Evolutionary conservation across 257 asterid species (phyloP), one percentile per base, ranked within the genome.

Genomic region (Solanum piurae): DNA sequence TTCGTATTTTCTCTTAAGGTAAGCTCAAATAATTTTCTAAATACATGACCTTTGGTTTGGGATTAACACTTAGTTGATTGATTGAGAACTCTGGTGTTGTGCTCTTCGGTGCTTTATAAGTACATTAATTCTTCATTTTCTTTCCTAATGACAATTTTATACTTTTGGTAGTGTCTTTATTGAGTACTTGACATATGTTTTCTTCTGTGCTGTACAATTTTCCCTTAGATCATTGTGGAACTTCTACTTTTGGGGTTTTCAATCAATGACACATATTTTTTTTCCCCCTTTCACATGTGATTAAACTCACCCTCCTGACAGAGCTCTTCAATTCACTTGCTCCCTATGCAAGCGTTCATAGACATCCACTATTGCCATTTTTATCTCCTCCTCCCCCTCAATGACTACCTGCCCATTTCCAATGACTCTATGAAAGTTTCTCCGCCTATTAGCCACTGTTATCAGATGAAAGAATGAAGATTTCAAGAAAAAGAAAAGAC

Each of bases 1-100:
- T 96, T 95, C 90, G 85, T 94, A 86, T 96, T 96, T 87, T 96
- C 98, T 38, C 98, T 95, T 33, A 96, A 96, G 98, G 99, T 93
- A 90, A 89, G 86, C 79, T 68, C 83, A 68, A 13, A 14, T 11
- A 73, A 49, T 14, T 49, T 49, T 31, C 44, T 46, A 20, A 49
- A 29, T 82, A 16, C 44, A 18, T 49, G 68, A 49, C 86, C 68
- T 82, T 82, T 82, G 86, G 60, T 18, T 46, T 27, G 85, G 85
- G 69, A 49, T 49, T 10, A 52, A 29, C 68, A 31, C 71, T 29
- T 18, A 9, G 85, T 79, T 79, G 85, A 49, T 49, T 82, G 27
- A 31, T 46, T 46, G 44, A 31, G 69, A 46, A 82, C 85, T 82
- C 31, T 82, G 85, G 66, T 82, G 49, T 77, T 88, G 83, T 77